These are phyloP conservation scores for Boletus subcaerulescens DNA, from an alignment of 768 basidiomycete genomes.

Conservation along the genomic window DNA sequence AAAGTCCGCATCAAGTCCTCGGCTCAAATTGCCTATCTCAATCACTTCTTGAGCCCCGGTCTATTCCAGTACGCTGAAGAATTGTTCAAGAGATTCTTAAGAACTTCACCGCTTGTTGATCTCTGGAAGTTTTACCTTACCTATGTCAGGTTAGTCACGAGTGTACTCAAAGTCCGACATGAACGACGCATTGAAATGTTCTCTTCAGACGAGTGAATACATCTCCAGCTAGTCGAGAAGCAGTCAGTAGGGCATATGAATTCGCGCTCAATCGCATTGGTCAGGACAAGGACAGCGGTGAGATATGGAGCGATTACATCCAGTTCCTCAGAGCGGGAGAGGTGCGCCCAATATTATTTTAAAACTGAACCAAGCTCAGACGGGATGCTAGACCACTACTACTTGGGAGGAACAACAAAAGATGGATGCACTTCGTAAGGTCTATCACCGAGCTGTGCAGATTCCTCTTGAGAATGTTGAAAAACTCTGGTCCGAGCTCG, in stretches of 20 bases:
- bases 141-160: slow-evolving; percentile 75
- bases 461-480: slow-evolving; percentile 95
- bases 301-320: slow-evolving; percentile 94
- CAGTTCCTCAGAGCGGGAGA: slow-evolving; percentile 80
- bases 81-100: slow-evolving; percentile 86
- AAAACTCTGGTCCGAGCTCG: slow-evolving; percentile 88
- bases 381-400: slow-evolving; percentile 50
- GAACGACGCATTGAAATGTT: slow-evolving; percentile 10
- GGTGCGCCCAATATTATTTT: slow-evolving; percentile 41
- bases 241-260: slow-evolving; percentile 86
- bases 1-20: slow-evolving; percentile 51
- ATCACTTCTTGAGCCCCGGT: slow-evolving; percentile 64
- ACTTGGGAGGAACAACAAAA: slow-evolving; percentile 97
- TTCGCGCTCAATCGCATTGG: slow-evolving; percentile 88
- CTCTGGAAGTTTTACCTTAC: slow-evolving; percentile 92
- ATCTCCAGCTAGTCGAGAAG: slow-evolving; percentile 67
- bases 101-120: slow-evolving; percentile 82
- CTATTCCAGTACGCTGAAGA: slow-evolving; percentile 77
- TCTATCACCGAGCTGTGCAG: slow-evolving; percentile 91
- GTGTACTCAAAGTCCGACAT: slow-evolving; percentile 6
- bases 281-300: slow-evolving; percentile 87
- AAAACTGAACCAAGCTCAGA: slow-evolving; percentile 1
- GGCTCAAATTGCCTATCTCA: slow-evolving; percentile 82
- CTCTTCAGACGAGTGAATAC: slow-evolving; percentile 60
- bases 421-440: slow-evolving; percentile 88